Percentiles rank a stretch among this genome's conserved stretches.
phyloP scores from a whole-genome alignment of 768 basidiomycete species.

The Mycena chlorophos region DNA sequence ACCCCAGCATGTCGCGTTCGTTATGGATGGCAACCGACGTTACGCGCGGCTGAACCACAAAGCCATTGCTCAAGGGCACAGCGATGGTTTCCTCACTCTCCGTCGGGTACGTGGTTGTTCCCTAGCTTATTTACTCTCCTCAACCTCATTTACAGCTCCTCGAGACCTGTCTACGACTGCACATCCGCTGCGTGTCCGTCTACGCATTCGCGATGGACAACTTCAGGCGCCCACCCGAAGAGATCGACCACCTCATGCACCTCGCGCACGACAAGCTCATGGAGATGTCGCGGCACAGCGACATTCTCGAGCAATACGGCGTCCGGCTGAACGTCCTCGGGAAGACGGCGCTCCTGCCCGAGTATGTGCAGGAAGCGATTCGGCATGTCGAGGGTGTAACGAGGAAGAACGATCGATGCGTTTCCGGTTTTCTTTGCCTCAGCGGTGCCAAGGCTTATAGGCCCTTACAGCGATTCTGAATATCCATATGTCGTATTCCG shows the following conservation, averaged over 20 bases:
- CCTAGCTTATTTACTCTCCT: background rate
- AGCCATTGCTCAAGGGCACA: slow-evolving; percentile 76
- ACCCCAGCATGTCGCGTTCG: slow-evolving; percentile 88
- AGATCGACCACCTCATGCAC: slow-evolving; percentile 87
- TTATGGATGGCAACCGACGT: slow-evolving; percentile 96
- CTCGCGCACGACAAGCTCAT: slow-evolving; percentile 75
- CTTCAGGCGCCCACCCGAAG: slow-evolving; percentile 82
- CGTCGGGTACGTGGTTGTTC: slow-evolving; percentile 57
- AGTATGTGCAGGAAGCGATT: slow-evolving; percentile 67
- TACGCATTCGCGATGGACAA: slow-evolving; percentile 99
- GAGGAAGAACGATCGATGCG: slow-evolving; percentile 66
- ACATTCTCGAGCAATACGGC: slow-evolving; percentile 77
- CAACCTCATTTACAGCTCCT: slow-evolving; percentile 57
- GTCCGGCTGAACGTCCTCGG: slow-evolving; percentile 87
- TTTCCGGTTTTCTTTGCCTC: slow-evolving; percentile 6
- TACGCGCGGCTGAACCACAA: slow-evolving; percentile 74
- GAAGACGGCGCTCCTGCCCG: slow-evolving; percentile 70
- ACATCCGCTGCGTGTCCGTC: slow-evolving; percentile 82
- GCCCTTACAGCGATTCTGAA: slow-evolving; percentile 77
- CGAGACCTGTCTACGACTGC: slow-evolving; percentile 80
- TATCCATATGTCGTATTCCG: slow-evolving; percentile 89
- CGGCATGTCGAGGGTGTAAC: slow-evolving; percentile 77
- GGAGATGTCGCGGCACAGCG: slow-evolving; percentile 74
- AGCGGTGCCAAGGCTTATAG: background rate
- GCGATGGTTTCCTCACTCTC: slow-evolving; percentile 79